Evolutionary conservation across 768 basidiomycete species (phyloP).

Genomic region (Phaffia tasmanica): DNA sequence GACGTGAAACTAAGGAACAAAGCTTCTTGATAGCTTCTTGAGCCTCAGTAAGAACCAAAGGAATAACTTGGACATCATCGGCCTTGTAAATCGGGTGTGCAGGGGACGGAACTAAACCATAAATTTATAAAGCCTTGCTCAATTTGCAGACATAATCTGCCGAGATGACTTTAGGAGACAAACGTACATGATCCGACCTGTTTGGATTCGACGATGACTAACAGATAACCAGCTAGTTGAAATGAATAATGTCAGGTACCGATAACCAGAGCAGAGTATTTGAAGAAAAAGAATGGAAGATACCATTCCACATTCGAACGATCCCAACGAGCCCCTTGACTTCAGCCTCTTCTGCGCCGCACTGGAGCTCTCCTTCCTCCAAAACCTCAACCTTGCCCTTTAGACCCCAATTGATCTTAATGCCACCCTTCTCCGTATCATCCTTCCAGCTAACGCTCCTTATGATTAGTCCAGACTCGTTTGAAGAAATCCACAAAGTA

Average conservation of each 20-base stretch:
- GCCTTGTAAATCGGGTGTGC: constrained; percentile 14
- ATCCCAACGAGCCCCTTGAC: constrained; percentile 11
- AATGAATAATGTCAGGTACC: not conserved
- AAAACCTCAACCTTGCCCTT: constrained; percentile 12
- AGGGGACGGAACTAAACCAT: constrained; percentile 8
- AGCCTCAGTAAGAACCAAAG: not conserved
- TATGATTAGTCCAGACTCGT: not conserved
- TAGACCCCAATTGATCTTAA: constrained; percentile 15
- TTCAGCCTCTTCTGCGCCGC: not conserved
- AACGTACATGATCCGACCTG: constrained; percentile 20
- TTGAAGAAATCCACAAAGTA: not conserved
- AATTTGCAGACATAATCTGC: not conserved
- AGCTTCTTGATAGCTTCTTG: not conserved
- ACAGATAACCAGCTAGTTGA: constrained; percentile 18
- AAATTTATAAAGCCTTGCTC: not conserved
- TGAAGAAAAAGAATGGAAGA: not conserved
- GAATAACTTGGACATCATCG: constrained; percentile 19
- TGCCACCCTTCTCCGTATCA: not conserved
- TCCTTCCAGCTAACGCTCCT: not conserved
- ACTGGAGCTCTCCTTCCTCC: not conserved
- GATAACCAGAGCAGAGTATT: not conserved
- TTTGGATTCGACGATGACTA: constrained; percentile 20
- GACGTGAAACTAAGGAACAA: not conserved
- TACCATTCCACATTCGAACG: constrained; percentile 17
- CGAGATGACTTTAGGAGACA: not conserved